Base-by-base conservation (phyloP, 2,329 filamentous ascomycete genomes). In the Diplodia scrobiculata region DNA sequence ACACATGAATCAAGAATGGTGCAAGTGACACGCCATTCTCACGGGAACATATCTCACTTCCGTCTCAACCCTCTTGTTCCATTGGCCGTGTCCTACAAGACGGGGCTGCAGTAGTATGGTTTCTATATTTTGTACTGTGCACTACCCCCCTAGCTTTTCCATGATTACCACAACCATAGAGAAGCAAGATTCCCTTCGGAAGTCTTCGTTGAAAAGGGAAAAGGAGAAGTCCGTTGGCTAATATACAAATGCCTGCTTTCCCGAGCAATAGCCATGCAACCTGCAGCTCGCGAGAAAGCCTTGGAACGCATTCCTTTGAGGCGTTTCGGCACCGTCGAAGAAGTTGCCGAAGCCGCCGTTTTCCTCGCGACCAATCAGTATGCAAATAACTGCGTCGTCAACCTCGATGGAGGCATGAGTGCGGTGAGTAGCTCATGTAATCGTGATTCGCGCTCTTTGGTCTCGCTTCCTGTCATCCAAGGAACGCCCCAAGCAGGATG, bases 301-400 rank as follows among this genome's bases (percentile, higher is more conserved):
- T 66, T 76, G 25, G 73, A 80, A 41, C 74, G 81, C 59, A 92
- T 92, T 59, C 91, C 91, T 0, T 74, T 85, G 17, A 79, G 80
- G 34, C 87, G 91, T 34, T 86, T 94, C 69, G 92, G 91, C 17
- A 79, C 80, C 38, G 81, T 84, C 7, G 82, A 85, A 29, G 92
- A 96, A 75, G 86, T 96, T 36, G 91, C 92, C n/a, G 87, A 93
- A 73, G 91, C 92, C 65, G 91, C 89, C 54, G 74, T 89, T 32
- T 96, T 96, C 76, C 83, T 96, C 17, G 89, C 86, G 34, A 83
- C 84, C 54, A 96, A 95, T 76, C 80, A 85, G 68, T 97, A 94
- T 78, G 90, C 91, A 66, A 94, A 94, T 76, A 96, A 96, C 70
- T 95, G 91, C 75, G 84, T 93, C 60, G 82, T 97, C 62, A 95